Conservation (phyloP, 371 early-diverging fungal species). For the Apophysomyces elegans region DNA sequence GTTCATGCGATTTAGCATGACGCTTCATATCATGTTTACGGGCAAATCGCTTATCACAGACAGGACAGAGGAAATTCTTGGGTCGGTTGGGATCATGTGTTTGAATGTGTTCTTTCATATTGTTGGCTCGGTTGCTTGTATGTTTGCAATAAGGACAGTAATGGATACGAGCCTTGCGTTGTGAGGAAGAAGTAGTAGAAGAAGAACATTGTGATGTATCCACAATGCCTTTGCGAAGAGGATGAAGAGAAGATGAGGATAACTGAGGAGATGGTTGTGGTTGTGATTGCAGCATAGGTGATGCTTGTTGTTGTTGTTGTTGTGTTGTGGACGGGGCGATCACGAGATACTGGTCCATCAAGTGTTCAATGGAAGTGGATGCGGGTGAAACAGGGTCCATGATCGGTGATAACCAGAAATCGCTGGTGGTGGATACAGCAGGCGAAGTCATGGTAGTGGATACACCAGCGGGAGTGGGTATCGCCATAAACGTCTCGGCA, state of each 20-base stretch:
- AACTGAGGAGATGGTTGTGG: conserved; percentile 6
- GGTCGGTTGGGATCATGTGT: conserved; percentile 40
- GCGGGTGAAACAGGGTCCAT: background rate
- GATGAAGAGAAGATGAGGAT: background rate
- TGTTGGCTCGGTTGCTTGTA: conserved; percentile 33
- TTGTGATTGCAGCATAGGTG: background rate
- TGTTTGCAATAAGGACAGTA: conserved; percentile 29
- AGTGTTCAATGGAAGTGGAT: conserved; percentile 6
- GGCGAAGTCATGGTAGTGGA: background rate
- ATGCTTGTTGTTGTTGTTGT: conserved; percentile 12
- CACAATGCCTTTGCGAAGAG: conserved; percentile 23
- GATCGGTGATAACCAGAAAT: conserved; percentile 9
- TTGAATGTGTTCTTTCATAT: conserved; percentile 37
- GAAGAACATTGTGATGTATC: conserved; percentile 5
- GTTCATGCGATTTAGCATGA: conserved; percentile 41
- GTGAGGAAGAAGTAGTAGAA: too few relatives aligned
- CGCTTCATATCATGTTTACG: conserved; percentile 69
- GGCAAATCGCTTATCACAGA: conserved; percentile 59
- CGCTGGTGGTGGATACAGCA: conserved; percentile 1
- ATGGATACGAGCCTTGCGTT: conserved; percentile 16
- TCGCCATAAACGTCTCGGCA: background rate
- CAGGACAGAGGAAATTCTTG: conserved; percentile 33
- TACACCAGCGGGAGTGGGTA: background rate
- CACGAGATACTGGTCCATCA: conserved; percentile 17
- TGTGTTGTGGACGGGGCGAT: conserved; percentile 42